These are phyloP conservation scores for Nicotiana otophora DNA, from an alignment of 257 asterid species.

Conservation along the genomic window DNA sequence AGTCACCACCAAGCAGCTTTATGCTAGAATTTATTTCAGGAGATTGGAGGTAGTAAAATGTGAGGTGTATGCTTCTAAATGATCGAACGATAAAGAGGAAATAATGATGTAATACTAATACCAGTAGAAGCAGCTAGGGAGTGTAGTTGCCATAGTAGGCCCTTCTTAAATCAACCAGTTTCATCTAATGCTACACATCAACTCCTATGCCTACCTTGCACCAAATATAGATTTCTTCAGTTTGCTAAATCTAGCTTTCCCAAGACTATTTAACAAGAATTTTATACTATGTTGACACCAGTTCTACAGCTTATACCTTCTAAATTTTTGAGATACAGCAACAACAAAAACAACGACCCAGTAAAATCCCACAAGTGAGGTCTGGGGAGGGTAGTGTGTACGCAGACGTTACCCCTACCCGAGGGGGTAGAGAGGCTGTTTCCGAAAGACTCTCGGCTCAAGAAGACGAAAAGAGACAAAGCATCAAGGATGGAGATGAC, in stretches of 20 bases:
- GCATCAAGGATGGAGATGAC: constrained; percentile 36
- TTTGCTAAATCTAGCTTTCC: background rate
- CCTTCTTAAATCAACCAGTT: background rate
- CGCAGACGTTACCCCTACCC: too few species aligned
- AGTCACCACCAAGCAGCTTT: background rate
- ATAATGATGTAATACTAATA: background rate
- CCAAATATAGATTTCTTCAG: background rate
- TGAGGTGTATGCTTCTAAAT: background rate
- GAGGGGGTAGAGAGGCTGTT: too few species aligned
- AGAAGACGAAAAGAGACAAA: too few species aligned
- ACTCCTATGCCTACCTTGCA: background rate
- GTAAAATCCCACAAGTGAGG: too few species aligned
- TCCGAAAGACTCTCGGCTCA: too few species aligned
- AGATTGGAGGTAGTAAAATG: background rate
- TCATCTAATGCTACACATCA: background rate
- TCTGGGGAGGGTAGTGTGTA: too few species aligned
- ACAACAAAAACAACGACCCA: too few species aligned
- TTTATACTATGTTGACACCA: background rate
- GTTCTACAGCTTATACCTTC: background rate
- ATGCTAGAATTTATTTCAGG: background rate
- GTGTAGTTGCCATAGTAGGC: background rate
- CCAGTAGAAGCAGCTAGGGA: background rate
- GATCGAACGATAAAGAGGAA: constrained; percentile 3
- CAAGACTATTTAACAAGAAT: background rate
- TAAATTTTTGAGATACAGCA: background rate